Percentiles rank a stretch among this genome's conserved stretches.
Conservation (phyloP, 2,329 filamentous ascomycete species). For the Rutstroemia sydowiana region DNA sequence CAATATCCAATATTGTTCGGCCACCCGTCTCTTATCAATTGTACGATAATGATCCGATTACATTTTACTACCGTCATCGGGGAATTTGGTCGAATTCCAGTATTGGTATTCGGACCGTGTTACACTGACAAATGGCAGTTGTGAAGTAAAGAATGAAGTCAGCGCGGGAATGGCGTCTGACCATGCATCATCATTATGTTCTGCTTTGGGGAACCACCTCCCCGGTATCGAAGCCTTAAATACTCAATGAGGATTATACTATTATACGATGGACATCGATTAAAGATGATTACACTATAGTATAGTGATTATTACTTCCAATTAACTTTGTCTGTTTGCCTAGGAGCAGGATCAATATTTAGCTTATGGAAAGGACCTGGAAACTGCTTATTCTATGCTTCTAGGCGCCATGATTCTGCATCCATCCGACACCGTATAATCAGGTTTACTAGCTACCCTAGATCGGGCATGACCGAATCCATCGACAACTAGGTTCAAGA, state of each 20-base stretch:
- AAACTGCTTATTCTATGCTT: not conserved
- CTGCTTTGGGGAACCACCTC: not conserved
- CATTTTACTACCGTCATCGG: too few relatives aligned
- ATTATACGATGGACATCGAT: too few relatives aligned
- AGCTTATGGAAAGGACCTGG: too few relatives aligned
- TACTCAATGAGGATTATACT: too few relatives aligned
- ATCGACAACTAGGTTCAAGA: not conserved
- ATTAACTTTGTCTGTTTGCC: too few relatives aligned
- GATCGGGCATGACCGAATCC: not conserved
- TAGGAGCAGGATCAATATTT: too few relatives aligned
- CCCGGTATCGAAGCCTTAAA: not conserved
- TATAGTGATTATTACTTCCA: too few relatives aligned
- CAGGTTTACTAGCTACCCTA: not conserved
- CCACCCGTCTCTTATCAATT: too few relatives aligned
- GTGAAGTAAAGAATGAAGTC: not conserved
- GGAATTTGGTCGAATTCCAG: not conserved
- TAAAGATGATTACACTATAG: too few relatives aligned
- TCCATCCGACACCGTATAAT: not conserved
- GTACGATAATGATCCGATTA: too few relatives aligned
- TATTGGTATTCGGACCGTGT: not conserved
- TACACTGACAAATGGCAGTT: not conserved
- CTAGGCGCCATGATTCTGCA: not conserved
- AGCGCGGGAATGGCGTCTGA: not conserved
- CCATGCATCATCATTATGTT: not conserved
- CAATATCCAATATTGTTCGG: too few relatives aligned